Evolutionary conservation across 768 basidiomycete species (phyloP).

Genomic region (Strobilomyces dryophilus): DNA sequence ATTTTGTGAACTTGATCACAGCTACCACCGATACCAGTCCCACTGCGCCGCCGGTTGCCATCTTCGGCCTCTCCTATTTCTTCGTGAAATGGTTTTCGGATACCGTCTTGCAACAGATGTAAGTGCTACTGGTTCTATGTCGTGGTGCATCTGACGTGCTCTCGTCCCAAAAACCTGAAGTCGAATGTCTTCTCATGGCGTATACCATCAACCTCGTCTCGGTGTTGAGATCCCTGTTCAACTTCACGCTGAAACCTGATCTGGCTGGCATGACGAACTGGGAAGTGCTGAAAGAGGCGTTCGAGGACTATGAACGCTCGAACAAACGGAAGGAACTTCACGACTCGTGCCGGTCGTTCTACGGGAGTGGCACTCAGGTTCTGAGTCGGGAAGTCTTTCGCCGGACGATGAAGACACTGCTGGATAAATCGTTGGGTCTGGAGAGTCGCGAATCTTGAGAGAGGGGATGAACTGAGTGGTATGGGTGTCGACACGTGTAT

Average conservation of each 20-base stretch:
- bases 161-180: not conserved
- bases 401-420: not conserved
- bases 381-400: not conserved
- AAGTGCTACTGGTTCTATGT: not conserved
- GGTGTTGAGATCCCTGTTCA: not conserved
- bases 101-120: not conserved
- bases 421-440: not conserved
- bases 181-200: not conserved
- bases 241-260: conserved; percentile 4
- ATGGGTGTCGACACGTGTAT: not conserved
- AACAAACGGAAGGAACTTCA: not conserved
- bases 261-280: conserved; percentile 2
- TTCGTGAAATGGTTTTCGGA: conserved; percentile 5
- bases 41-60: conserved; percentile 1
- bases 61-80: conserved; percentile 3
- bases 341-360: not conserved
- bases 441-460: not conserved
- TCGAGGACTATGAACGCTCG: not conserved
- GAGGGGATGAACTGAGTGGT: not conserved
- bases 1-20: conserved; percentile 1
- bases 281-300: conserved; percentile 3
- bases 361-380: not conserved
- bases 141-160: not conserved
- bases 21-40: not conserved
- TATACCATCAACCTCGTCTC: conserved; percentile 4